Percentiles rank a stretch among this genome's conserved stretches.
Conservation (phyloP, 1,139 yeast species). For the Lizanozyma gosingica region DNA sequence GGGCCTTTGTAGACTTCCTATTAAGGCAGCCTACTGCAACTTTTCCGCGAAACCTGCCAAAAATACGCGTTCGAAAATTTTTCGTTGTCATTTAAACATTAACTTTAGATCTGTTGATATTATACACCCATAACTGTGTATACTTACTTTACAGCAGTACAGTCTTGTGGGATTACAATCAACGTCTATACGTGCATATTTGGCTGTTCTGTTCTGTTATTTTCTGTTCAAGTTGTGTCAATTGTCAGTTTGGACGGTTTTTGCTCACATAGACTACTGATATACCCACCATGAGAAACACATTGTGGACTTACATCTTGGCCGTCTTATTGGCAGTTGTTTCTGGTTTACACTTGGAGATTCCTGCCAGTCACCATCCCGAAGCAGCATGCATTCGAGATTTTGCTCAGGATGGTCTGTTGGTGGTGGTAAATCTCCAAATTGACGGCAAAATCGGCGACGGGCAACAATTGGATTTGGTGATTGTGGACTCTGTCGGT, state of each 20-base stretch:
- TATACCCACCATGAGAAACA: not conserved
- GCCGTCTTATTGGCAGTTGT: conserved; percentile 12
- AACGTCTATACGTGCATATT: too few relatives aligned
- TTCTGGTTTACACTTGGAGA: conserved; percentile 31
- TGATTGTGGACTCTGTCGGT: conserved; percentile 57
- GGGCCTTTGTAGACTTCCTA: conserved; percentile 13
- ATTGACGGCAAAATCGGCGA: conserved; percentile 73
- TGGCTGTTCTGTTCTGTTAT: too few relatives aligned
- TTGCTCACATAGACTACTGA: too few relatives aligned
- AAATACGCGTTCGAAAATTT: not conserved
- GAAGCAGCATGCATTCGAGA: conserved; percentile 72
- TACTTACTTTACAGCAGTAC: too few relatives aligned
- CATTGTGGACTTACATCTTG: not conserved
- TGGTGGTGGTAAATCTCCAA: conserved; percentile 74
- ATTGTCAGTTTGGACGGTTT: too few relatives aligned
- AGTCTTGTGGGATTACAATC: too few relatives aligned
- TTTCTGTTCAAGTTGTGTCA: too few relatives aligned
- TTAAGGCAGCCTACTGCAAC: conserved; percentile 7
- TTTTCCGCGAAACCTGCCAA: not conserved
- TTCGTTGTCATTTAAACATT: not conserved
- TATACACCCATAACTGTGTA: too few relatives aligned
- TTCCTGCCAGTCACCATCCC: conserved; percentile 27
- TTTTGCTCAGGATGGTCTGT: conserved; percentile 72
- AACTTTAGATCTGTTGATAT: too few relatives aligned
- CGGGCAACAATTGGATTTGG: conserved; percentile 67